Evolutionary conservation across 805 yeast genomes (phyloP), one percentile per base, ranked within the genome.

Genomic region (Blastobotrys terrestris): DNA sequence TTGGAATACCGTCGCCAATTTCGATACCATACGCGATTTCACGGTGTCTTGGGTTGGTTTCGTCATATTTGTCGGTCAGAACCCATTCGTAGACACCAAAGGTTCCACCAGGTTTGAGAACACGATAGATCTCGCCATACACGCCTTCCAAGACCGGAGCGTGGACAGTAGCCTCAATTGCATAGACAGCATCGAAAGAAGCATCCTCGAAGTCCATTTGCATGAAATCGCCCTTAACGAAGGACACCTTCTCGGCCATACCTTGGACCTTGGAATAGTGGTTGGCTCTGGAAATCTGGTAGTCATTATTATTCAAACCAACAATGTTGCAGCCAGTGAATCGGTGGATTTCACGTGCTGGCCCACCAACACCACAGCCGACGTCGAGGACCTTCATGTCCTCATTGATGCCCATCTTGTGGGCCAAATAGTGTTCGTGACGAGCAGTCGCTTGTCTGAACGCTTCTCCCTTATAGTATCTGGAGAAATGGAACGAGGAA

Each of bases 81-180:
- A 94, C 98, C 99, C 99, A 94, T 74, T 94, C 99, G 75, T 94
- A 94, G 50, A 94, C 98, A 69, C 97, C 99, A 61, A 94, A 94
- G 48, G 77, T 81, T 71, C 99, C 99, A 67, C 98, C 98, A 63
- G 99, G 98, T 74, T 94, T 94, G 71, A 92, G 79, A 15, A 89
- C 97, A 68, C 88, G 88, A 81, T 81, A 94, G 66, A 92, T 92
- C 76, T 92, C 96, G 53, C 87, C 77, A 72, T 92, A 92, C 50
- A 94, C 98, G 68, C 97, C 97, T 72, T 90, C 96, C 65, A 94
- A 80, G 42, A 81, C 85, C 55, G 99, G 99, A 14, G 99, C 98
- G 68, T 92, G 99, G 53, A 90, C 96, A 35, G 99, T 92, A 55
- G 99, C 99, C 77, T 92, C 99, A 66, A 92, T 92, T 58, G 99